Base-by-base conservation (phyloP, 1,284 basidiomycete genomes). In the Hypsizygus ulmarius region DNA sequence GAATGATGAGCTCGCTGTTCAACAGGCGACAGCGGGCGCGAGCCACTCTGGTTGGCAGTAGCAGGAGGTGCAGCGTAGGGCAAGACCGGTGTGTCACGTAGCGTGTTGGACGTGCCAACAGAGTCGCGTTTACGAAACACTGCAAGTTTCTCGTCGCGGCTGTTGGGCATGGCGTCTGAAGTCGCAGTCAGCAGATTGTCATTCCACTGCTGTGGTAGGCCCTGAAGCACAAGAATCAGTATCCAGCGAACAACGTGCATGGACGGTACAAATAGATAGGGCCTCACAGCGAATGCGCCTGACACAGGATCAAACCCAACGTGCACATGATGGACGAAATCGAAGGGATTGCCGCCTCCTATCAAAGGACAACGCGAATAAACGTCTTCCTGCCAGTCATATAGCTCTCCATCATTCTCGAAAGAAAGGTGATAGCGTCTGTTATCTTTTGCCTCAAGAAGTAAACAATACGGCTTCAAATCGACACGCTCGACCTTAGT, bases 371-470 rank as follows among this genome's bases (percentile, higher is more conserved):
- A 67, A 2, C 67, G 64, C 36, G 62, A 61, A 49, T 71, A 71
- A 15, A 72, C 65, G 46, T 71, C 70, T 45, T 72, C 70, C 43
- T 69, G 67, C 70, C 70, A 72, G 51, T 71, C 69, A 51, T 72
- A 71, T 7, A 72, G 59, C 39, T 68, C 67, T 12, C 59, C 58
- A 46, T 72, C 70, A 16, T 59, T 64, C 27, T 65, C 57, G 42
- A 72, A 70, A 0, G 54, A 57, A 27, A 57, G 47, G 27, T 50
- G 50, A 7, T 51, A 57, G 18, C 37, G 45, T 18, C 49, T 47
- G 18, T 42, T 39, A 25, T 52, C 41, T 35, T 52, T 51, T 9
- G 52, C 49, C 45, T 57, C 49, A 5, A 59, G n/a, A 4, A 55
- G 54, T 14, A 59, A 52, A 16, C 58, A 59, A 40, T 51, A 55